Evolutionary conservation across 495 filamentous ascomycete species (phyloP), one percentile per base, ranked within the genome.

Genomic region (Parathielavia hyrcaniae): DNA sequence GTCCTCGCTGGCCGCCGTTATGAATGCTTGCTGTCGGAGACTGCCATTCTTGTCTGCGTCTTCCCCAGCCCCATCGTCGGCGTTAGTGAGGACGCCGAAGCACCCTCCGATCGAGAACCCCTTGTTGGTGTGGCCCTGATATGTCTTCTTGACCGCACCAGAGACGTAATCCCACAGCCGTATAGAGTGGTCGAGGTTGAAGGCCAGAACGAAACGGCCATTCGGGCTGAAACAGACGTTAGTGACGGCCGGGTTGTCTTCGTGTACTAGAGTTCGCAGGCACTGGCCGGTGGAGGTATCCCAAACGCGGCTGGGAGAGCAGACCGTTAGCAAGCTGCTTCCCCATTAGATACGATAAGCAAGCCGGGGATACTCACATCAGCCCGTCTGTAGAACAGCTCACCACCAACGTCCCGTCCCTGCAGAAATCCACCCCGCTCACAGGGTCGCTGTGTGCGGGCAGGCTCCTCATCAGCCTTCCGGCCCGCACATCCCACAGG

Each of bases 391-490:
- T 84, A 14, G 89, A 86, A 64, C 93, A 98, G 50, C 86, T 90
- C 7, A 84, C 89, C 30, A 97, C 86, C 65, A 98, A 74, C 2
- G 93, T 98, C 7, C 93, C 93, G 62, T 98, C 93, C 52, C 84
- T 77, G 51, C 90, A 89, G 65, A 97, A 95, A 68, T 95, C 91
- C 16, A 98, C 90, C 4, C 93, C 92, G 50, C 85, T 83, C 16
- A 98, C 91, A 0, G 93, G 93, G 71, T 98, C 93, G 30, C 88
- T 91, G 64, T 98, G 93, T 12, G 93, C 93, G 4, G 93, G 93
- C 44, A 97, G 78, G 49, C 87, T 91, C 49, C 89, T 82, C 90
- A 98, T 92, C 47, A 89, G 75, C 26, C 83, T 74, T 4, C 87
- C 89, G 0, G 89, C 86, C 0, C 93, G 82, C 4, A 97, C 87